Evolutionary conservation across 164 flowering plant genomes (phyloP).

Genomic region (Paratinospora sagittata): DNA sequence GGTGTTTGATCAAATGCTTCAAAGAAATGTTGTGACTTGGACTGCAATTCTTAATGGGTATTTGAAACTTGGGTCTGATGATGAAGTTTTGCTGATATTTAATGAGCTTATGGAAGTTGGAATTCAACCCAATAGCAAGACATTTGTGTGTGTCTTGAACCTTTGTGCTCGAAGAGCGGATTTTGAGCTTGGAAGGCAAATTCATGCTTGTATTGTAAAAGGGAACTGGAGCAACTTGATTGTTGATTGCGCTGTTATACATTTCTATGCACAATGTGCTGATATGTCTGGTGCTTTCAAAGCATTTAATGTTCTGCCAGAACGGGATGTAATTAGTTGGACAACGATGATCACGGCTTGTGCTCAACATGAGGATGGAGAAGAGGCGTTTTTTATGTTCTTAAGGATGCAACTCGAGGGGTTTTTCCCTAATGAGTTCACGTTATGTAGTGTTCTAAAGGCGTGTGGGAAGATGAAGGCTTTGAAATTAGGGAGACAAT

Average conservation of each 20-base stretch:
- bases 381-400: constrained; percentile 48
- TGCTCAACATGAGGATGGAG: constrained; percentile 47
- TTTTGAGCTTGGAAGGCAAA: constrained; percentile 54
- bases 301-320: constrained; percentile 48
- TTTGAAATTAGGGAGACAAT: constrained; percentile 56
- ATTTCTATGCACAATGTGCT: constrained; percentile 63
- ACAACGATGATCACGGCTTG: constrained; percentile 64
- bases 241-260: constrained; percentile 53
- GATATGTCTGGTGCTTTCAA: constrained; percentile 40
- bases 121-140: constrained; percentile 38
- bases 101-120: constrained; percentile 31
- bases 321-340: constrained; percentile 73
- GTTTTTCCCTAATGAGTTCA: constrained; percentile 56
- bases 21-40: constrained; percentile 66
- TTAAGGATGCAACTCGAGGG: constrained; percentile 44
- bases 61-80: constrained; percentile 35
- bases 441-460: constrained; percentile 58
- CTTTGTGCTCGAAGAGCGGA: constrained; percentile 49
- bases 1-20: constrained; percentile 64
- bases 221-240: constrained; percentile 47
- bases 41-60: constrained; percentile 75
- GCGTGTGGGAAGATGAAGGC: constrained; percentile 68
- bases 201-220: constrained; percentile 66
- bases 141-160: constrained; percentile 64
- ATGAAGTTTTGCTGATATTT: constrained; percentile 44